Evolutionary conservation across 805 yeast species (phyloP).

Genomic region (Naumovozyma baii): DNA sequence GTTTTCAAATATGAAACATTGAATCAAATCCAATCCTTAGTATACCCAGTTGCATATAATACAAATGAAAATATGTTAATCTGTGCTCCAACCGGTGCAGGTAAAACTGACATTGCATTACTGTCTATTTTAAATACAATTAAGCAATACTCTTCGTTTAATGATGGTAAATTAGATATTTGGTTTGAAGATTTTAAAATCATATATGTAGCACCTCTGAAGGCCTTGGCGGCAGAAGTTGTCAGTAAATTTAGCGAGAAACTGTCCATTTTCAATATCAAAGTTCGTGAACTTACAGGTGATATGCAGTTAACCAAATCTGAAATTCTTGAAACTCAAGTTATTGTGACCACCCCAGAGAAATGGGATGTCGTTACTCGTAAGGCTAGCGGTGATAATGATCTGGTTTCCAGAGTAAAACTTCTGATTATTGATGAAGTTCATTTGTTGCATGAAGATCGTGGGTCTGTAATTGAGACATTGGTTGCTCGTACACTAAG

Average conservation of each 20-base stretch:
- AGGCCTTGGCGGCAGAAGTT: slow-evolving; percentile 93
- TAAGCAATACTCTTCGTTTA: slow-evolving; percentile 54
- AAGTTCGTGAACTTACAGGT: slow-evolving; percentile 84
- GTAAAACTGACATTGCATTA: slow-evolving; percentile 90
- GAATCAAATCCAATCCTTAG: slow-evolving; percentile 83
- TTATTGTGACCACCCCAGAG: slow-evolving; percentile 90
- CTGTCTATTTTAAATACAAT: slow-evolving; percentile 72
- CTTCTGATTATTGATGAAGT: slow-evolving; percentile 91
- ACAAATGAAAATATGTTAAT: slow-evolving; percentile 92
- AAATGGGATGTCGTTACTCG: slow-evolving; percentile 98
- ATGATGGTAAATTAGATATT: slow-evolving; percentile 47
- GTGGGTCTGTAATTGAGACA: slow-evolving; percentile 96
- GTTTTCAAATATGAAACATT: slow-evolving; percentile 74
- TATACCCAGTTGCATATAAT: slow-evolving; percentile 83
- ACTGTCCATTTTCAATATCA: slow-evolving; percentile 74
- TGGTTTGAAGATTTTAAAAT: slow-evolving; percentile 81
- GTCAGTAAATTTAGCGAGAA: slow-evolving; percentile 79
- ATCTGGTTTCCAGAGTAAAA: slow-evolving; percentile 73
- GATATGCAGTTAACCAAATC: slow-evolving; percentile 85
- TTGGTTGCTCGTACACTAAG: slow-evolving; percentile 88
- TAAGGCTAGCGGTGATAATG: slow-evolving; percentile 82
- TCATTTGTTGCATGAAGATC: slow-evolving; percentile 89
- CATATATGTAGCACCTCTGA: slow-evolving; percentile 85
- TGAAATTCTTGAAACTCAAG: slow-evolving; percentile 73
- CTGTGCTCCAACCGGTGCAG: slow-evolving; percentile 98